A percentile compares a stretch with the other conserved stretches of the same genome.
phyloP scores from a whole-genome alignment of 1,139 yeast genomes.

The Scheffersomyces titani region DNA sequence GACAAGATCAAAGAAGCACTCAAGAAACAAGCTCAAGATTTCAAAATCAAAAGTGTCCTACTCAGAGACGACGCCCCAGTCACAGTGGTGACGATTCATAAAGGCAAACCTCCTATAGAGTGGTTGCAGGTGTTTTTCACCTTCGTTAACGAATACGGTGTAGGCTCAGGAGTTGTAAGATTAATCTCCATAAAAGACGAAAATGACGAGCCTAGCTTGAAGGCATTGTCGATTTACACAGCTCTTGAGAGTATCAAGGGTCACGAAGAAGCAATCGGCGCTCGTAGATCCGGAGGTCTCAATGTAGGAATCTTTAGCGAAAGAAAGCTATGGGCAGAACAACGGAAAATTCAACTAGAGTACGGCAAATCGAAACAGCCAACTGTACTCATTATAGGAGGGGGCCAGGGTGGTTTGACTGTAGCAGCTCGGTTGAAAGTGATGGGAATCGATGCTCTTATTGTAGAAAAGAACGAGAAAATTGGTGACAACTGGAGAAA shows the following conservation, averaged over 20 bases:
- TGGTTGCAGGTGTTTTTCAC: slow-evolving; percentile 34
- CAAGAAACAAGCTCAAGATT: slow-evolving; percentile 11
- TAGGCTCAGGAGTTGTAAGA: slow-evolving; percentile 32
- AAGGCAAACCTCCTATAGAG: slow-evolving; percentile 20
- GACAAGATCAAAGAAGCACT: slow-evolving; percentile 19
- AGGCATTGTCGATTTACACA: slow-evolving; percentile 34
- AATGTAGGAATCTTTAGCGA: slow-evolving; percentile 35
- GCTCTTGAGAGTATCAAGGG: slow-evolving; percentile 32
- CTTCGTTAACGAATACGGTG: slow-evolving; percentile 30
- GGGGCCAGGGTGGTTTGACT: slow-evolving; percentile 46
- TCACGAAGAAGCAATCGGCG: slow-evolving; percentile 32
- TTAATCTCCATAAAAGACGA: slow-evolving; percentile 26
- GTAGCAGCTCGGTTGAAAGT: slow-evolving; percentile 42
- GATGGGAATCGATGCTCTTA: slow-evolving; percentile 36
- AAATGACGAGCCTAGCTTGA: slow-evolving; percentile 18
- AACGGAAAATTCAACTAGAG: slow-evolving; percentile 21
- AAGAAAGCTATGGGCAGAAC: slow-evolving; percentile 31
- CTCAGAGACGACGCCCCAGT: slow-evolving; percentile 18
- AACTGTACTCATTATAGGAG: slow-evolving; percentile 42
- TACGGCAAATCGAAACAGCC: slow-evolving; percentile 33
- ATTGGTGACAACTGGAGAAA: slow-evolving; percentile 50
- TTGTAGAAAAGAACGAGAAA: slow-evolving; percentile 34
- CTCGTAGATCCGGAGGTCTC: slow-evolving; percentile 35
- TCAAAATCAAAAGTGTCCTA: slow-evolving; percentile 21
- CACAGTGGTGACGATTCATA: neutral